Evolutionary conservation across 257 asterid genomes (phyloP).

Genomic region (Nicotiana tabacum): DNA sequence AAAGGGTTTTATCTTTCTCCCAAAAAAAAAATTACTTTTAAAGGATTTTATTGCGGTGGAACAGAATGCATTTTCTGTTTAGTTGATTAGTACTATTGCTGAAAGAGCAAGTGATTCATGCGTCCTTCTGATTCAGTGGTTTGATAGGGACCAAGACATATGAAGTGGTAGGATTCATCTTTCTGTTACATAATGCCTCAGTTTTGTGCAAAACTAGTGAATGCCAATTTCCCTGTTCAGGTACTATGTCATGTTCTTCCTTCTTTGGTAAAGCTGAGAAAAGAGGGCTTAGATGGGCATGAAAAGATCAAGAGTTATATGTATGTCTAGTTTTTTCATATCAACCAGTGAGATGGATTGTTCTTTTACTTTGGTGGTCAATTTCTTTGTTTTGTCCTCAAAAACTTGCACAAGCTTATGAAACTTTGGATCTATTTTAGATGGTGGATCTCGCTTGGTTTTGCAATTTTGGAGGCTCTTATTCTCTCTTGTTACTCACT

Average conservation of each 20-base stretch:
- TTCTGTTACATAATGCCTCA: constrained; percentile 10
- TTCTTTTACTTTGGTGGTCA: constrained; percentile 14
- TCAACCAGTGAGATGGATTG: constrained; percentile 72
- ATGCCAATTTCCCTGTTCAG: constrained; percentile 28
- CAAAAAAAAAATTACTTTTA: neutral
- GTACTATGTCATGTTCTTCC: constrained; percentile 85
- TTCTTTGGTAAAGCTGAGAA: constrained; percentile 90
- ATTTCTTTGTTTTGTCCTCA: constrained; percentile 17
- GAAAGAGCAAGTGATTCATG: neutral
- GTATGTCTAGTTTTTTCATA: constrained; percentile 79
- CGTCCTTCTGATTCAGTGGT: neutral
- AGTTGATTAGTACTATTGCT: neutral
- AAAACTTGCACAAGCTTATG: constrained; percentile 10
- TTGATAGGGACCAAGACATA: neutral
- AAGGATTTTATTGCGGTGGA: neutral
- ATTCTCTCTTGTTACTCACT: constrained; percentile 80
- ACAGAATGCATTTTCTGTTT: neutral
- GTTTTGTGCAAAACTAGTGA: neutral
- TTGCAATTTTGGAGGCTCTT: constrained; percentile 76
- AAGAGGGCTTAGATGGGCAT: constrained; percentile 98
- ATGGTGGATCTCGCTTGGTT: constrained; percentile 98
- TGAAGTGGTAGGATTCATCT: neutral
- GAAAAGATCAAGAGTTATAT: constrained; percentile 99
- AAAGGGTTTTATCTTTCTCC: neutral
- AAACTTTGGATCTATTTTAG: constrained; percentile 41